Conservation (phyloP, 495 filamentous ascomycete genomes). For the Aspergillus conjunctus region DNA sequence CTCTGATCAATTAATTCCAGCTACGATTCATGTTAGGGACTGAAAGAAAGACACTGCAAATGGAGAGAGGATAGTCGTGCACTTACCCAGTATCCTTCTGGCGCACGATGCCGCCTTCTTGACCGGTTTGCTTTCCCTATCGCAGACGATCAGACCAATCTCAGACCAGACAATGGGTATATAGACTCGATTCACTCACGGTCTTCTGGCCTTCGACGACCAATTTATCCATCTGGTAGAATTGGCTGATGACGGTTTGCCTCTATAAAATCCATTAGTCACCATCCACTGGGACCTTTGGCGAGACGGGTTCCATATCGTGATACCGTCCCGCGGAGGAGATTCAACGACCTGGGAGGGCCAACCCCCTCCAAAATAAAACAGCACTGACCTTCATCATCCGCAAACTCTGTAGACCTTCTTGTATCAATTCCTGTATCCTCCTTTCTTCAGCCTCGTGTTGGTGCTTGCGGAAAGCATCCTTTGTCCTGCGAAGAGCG, state of each 20-base stretch:
- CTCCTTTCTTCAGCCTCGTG: constrained; percentile 67
- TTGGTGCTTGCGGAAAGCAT: constrained; percentile 82
- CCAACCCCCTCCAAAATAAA: not conserved
- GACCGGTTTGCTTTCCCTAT: constrained; percentile 75
- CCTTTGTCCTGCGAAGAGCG: constrained; percentile 81
- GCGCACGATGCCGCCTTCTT: constrained; percentile 68
- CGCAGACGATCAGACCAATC: constrained; percentile 11
- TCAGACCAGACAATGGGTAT: not conserved
- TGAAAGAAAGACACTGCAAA: not conserved
- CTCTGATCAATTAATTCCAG: constrained; percentile 46
- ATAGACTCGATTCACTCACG: constrained; percentile 31
- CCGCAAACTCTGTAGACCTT: constrained; percentile 83
- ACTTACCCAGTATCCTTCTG: constrained; percentile 83
- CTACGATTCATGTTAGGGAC: constrained; percentile 31
- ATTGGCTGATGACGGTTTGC: constrained; percentile 92
- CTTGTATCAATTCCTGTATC: constrained; percentile 87
- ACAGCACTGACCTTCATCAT: constrained; percentile 77
- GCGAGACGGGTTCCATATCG: not conserved
- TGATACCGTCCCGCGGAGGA: not conserved
- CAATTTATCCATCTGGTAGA: constrained; percentile 87
- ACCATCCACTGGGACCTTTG: not conserved
- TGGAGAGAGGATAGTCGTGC: not conserved
- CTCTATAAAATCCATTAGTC: constrained; percentile 59
- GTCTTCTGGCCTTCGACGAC: constrained; percentile 88
- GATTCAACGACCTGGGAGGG: not conserved